Evolutionary conservation across 2,329 filamentous ascomycete genomes (phyloP), one percentile per base, ranked within the genome.

Genomic region (Phialemoniopsis sp.): DNA sequence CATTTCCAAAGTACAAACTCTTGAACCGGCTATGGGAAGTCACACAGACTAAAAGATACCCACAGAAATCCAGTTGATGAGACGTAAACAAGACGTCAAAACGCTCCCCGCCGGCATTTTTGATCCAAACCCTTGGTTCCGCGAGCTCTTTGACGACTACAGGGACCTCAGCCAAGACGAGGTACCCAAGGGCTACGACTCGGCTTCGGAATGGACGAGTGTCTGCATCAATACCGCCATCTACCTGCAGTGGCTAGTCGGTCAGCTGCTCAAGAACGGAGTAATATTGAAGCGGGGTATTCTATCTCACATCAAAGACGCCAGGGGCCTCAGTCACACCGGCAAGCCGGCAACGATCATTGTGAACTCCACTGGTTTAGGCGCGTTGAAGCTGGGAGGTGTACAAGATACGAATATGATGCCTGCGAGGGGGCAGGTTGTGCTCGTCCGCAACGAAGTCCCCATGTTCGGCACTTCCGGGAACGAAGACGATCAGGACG

Each of bases 221-320:
- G 82, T 95, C 31, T 96, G 90, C 64, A 91, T 96, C 59, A 96
- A 97, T 65, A 87, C 87, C 0, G 80, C 86, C 32, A 65, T 96
- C 42, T 97, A 96, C 63, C 78, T 96, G 3, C 80, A 87, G 4
- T 96, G 87, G 80, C 80, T 97, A 0, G 69, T 87, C 0, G 85
- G 87, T 1, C 83, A 93, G 64, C 94, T 88, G 58, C 72, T 86
- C 19, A 80, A 79, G 50, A 78, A 80, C 41, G 87, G 88, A 18
- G 85, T 86, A 6, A 68, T 79, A 1, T 67, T 91, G 52, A 76
- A 78, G 51, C 77, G 87, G 14, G 78, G 66, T 3, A 59, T 74
- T 2, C 62, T 90, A 34, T 62, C 66, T n/a, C 86, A 96, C 58
- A 76, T 97, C 42, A 63, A 70, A 1, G 85, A 95, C 31, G 89